These are phyloP conservation scores for Metschnikowia vanudenii DNA, from an alignment of 805 yeast genomes.

Conservation along the genomic window DNA sequence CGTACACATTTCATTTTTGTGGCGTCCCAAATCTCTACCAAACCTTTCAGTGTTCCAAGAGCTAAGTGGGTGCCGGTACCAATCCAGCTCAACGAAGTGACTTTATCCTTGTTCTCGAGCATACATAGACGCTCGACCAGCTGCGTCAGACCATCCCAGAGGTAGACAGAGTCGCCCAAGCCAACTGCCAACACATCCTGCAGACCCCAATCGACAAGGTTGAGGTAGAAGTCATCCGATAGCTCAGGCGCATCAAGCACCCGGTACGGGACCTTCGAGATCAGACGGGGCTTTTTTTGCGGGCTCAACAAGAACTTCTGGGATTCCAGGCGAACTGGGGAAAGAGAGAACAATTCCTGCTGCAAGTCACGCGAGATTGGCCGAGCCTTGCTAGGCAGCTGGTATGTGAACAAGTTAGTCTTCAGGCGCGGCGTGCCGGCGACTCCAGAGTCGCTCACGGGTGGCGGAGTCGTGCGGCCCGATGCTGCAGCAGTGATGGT, in stretches of 20 bases:
- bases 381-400: constrained; percentile 63
- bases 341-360: constrained; percentile 72
- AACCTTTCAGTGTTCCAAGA: constrained; percentile 81
- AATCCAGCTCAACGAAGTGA: constrained; percentile 89
- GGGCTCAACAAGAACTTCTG: constrained; percentile 80
- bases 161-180: constrained; percentile 78
- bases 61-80: constrained; percentile 94
- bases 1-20: constrained; percentile 76
- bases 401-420: constrained; percentile 70
- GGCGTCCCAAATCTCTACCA: constrained; percentile 95
- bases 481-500: not conserved
- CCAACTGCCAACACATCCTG: constrained; percentile 90
- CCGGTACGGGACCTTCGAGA: constrained; percentile 84
- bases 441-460: constrained; percentile 10
- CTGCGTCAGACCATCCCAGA: constrained; percentile 88
- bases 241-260: constrained; percentile 95
- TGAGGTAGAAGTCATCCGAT: constrained; percentile 89
- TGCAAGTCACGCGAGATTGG: constrained; percentile 65
- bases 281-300: constrained; percentile 70
- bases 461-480: constrained; percentile 26
- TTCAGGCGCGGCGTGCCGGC: constrained; percentile 41
- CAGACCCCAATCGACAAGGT: constrained; percentile 93
- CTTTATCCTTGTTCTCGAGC: constrained; percentile 62
- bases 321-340: constrained; percentile 88
- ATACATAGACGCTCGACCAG: constrained; percentile 79